Evolutionary conservation across 139 green algal species (phyloP), one percentile per base, ranked within the genome.

Genomic region (Chlamydomonas urium): DNA sequence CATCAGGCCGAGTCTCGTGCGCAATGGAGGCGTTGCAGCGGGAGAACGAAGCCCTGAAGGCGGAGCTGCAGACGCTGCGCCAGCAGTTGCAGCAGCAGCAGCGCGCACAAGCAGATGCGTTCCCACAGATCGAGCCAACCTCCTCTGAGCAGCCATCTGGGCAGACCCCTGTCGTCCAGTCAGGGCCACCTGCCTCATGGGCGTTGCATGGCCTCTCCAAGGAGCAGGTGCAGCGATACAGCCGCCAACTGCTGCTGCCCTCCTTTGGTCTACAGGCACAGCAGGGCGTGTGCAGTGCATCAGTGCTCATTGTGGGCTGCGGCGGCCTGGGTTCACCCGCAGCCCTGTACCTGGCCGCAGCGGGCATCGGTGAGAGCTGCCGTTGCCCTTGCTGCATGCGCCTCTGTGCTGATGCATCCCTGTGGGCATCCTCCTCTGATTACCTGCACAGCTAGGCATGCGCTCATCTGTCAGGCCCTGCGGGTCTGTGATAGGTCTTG

Each of bases 251-350:
- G 33, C 75, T 97, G 3, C 82, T 97, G 32, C 85, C 86, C 8
- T 75, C 58, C 35, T 96, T 97, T 82, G 92, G 91, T 2, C 71
- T 88, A 14, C 57, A 82, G 85, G 91, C 80, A 0, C 91, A 97
- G 74, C 75, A 75, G 32, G 65, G 73, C 6, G 71, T 97, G 10
- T 89, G 82, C 69, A 47, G 68, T 0, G 76, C 76, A 28, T 86
- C 77, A 0, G 90, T 94, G 14, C 84, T 97, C 1, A 82, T 97
- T 5, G 78, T 97, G 31, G 93, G 93, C 10, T 93, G 91, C 17
- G 93, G 93, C 3, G 93, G 93, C 23, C 82, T 97, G 37, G 93
- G 93, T n/a, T 94, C 83, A 0, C 88, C 93, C 4, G 90, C 84
- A 0, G 81, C 85, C 0, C 76, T 97, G 23, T 97, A 97, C 78